phyloP scores from a whole-genome alignment of 345 rosid genomes.

The Iberis pinnata region DNA sequence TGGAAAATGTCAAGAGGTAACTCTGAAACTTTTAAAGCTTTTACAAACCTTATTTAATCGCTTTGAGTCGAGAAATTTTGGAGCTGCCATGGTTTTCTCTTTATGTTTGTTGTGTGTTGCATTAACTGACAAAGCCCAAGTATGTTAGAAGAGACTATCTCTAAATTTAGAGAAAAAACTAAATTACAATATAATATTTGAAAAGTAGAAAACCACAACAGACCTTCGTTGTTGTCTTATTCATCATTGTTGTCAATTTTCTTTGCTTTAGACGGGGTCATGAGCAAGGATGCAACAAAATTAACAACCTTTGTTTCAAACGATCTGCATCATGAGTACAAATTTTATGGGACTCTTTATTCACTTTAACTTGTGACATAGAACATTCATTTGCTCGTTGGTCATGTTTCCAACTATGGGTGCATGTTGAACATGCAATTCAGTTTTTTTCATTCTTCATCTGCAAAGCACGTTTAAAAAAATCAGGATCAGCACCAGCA shows the following conservation, averaged over 20 bases:
- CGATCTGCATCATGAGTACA: conserved; percentile 63
- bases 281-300: conserved; percentile 92
- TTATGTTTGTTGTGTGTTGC: conserved; percentile 85
- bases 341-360: conserved; percentile 46
- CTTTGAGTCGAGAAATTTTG: conserved; percentile 88
- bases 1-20: conserved; percentile 7
- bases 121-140: conserved; percentile 59
- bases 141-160: conserved; percentile 12
- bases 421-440: conserved; percentile 56
- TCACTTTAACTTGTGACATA: conserved; percentile 70
- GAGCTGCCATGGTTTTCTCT: conserved; percentile 86
- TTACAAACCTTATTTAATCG: conserved; percentile 80
- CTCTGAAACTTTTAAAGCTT: conserved; percentile 12
- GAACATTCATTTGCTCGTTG: conserved; percentile 71
- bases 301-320: conserved; percentile 86
- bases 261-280: conserved; percentile 93
- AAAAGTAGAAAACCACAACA: conserved; percentile 10
- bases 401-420: conserved; percentile 55
- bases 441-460: conserved; percentile 79
- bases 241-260: conserved; percentile 96
- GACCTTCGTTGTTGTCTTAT: conserved; percentile 95
- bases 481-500: conserved; percentile 87
- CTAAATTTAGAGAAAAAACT: conserved; percentile 9
- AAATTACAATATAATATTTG: conserved; percentile 2
- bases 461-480: conserved; percentile 42